Evolutionary conservation across 768 basidiomycete genomes (phyloP), one percentile per base, ranked within the genome.

Genomic region (Psilocybe azurescens): DNA sequence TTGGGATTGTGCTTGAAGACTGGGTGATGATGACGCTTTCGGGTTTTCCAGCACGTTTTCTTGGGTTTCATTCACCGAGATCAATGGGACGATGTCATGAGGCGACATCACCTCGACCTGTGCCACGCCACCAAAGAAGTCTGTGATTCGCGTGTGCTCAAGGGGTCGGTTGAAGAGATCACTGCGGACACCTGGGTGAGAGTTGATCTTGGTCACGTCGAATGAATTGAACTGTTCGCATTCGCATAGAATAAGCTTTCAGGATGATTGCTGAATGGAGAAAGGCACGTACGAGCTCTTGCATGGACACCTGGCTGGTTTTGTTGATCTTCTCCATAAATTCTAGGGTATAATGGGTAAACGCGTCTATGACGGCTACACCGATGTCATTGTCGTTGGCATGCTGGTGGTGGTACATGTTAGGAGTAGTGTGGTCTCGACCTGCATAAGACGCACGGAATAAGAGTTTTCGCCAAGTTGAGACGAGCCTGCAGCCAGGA

Each of bases 371-470:
- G 53, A 99, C 95, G 0, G 95, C 89, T 0, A 99, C 94, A 3
- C 97, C 97, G 30, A 99, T 89, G 65, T 98, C 97, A 38, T 89
- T 80, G 78, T 99, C 97, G 70, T 93, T 94, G 71, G 94, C 91
- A 68, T 98, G 89, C 95, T 98, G 67, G 36, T 8, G 11, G 44
- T 53, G 5, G 41, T 41, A 32, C 52, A 18, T 41, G 48, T 62
- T 4, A 47, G 54, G 3, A 18, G 46, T 33, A 30, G 24, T 7
- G 2, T 18, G 30, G 5, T 24, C 14, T n/a, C 29, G 29, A 18
- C 10, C 16, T 16, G 16, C 20, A 47, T 38, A 59, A 36, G 24
- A 74, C 90, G 48, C 58, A 95, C 96, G 7, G 97, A 97, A 70
- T 96, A 99, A 1, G 95, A 97, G 71, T 89, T 97, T 75, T 99